These are phyloP conservation scores for Raffaelea arxii DNA, from an alignment of 2,329 filamentous ascomycete species.

Conservation along the genomic window DNA sequence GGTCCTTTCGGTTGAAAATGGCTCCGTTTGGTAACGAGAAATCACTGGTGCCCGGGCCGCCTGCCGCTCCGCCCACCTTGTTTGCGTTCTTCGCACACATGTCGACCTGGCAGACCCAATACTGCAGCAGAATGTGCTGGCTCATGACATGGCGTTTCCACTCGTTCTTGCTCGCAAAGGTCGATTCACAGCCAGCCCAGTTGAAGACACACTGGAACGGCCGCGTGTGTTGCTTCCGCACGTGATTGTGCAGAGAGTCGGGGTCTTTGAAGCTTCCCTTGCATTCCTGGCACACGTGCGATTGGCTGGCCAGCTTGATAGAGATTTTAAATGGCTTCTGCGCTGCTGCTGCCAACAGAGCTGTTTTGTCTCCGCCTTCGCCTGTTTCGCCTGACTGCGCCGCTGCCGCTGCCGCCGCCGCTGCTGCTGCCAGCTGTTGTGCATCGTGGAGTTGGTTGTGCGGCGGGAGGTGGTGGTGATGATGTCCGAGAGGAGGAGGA, in stretches of 20 bases:
- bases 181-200: slow-evolving; percentile 64
- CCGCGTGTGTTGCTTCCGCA: slow-evolving; percentile 43
- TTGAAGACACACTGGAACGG: slow-evolving; percentile 70
- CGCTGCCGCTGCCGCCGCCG: not conserved
- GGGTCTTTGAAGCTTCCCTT: slow-evolving; percentile 34
- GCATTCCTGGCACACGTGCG: slow-evolving; percentile 26
- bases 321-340: slow-evolving; percentile 14
- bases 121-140: slow-evolving; percentile 67
- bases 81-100: slow-evolving; percentile 31
- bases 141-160: slow-evolving; percentile 86
- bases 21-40: slow-evolving; percentile 40
- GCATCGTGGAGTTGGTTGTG: not conserved
- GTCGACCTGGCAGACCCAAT: slow-evolving; percentile 68
- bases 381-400: not conserved
- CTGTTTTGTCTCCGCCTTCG: slow-evolving; percentile 4
- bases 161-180: slow-evolving; percentile 80
- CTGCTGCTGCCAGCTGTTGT: not conserved
- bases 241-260: slow-evolving; percentile 35
- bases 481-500: not conserved
- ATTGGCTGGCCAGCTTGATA: slow-evolving; percentile 12
- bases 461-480: not conserved
- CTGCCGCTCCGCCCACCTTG: slow-evolving; percentile 5
- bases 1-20: slow-evolving; percentile 81
- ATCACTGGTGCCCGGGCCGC: slow-evolving; percentile 1
- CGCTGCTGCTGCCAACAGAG: slow-evolving; percentile 7